These are phyloP conservation scores for Metschnikowia matae DNA, from an alignment of 805 yeast genomes.

Conservation along the genomic window DNA sequence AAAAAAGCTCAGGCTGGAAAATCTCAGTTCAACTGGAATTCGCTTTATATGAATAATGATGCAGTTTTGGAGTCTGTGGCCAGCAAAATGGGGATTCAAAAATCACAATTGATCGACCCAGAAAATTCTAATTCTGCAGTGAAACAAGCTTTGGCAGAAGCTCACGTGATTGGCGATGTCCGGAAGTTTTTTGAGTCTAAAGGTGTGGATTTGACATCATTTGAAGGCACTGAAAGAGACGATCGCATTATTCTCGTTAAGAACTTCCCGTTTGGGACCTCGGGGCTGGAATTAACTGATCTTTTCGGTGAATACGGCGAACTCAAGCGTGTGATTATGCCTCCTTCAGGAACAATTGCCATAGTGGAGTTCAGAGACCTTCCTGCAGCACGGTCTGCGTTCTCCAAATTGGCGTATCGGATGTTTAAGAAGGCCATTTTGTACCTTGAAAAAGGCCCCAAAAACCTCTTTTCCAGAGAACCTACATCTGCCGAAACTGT, in stretches of 20 bases:
- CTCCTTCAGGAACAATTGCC: conserved; percentile 95
- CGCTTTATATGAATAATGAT: conserved; percentile 83
- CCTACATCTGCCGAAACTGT: conserved; percentile 38
- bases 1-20: conserved; percentile 81
- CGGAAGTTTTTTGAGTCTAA: conserved; percentile 79
- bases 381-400: conserved; percentile 85
- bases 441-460: conserved; percentile 93
- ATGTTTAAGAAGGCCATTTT: conserved; percentile 83
- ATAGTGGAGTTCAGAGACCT: conserved; percentile 83
- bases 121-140: conserved; percentile 86
- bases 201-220: conserved; percentile 79
- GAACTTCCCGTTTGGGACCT: conserved; percentile 87
- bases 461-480: conserved; percentile 64
- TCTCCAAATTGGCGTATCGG: conserved; percentile 79
- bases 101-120: conserved; percentile 83
- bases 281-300: conserved; percentile 74
- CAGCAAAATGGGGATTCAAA: conserved; percentile 71
- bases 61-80: conserved; percentile 93
- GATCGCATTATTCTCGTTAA: conserved; percentile 80
- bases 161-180: conserved; percentile 89
- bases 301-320: conserved; percentile 79
- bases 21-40: conserved; percentile 91
- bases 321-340: conserved; percentile 77
- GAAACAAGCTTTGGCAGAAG: conserved; percentile 95
- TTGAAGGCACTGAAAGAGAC: conserved; percentile 64